Evolutionary conservation across 2,329 filamentous ascomycete species (phyloP).

Genomic region (Exophiala sp.): DNA sequence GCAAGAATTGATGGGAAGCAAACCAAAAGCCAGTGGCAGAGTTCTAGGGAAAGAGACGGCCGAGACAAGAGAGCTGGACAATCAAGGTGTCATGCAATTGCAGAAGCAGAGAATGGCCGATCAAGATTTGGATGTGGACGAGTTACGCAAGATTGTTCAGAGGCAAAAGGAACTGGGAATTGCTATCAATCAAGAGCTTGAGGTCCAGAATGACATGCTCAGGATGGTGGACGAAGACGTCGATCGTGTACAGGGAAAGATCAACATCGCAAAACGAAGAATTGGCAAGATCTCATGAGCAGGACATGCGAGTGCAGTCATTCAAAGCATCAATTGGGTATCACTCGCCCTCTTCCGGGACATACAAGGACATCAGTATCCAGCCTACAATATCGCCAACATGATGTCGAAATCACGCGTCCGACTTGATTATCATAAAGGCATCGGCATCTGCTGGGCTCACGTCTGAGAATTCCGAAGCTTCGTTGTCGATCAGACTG

Average conservation of each 20-base stretch:
- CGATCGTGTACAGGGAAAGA: constrained; percentile 45
- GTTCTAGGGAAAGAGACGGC: constrained; percentile 57
- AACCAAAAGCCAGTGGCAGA: constrained; percentile 44
- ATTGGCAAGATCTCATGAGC: constrained; percentile 45
- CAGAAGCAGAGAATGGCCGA: constrained; percentile 61
- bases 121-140: constrained; percentile 59
- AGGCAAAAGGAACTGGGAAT: constrained; percentile 61
- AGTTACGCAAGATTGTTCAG: constrained; percentile 56
- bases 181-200: constrained; percentile 60
- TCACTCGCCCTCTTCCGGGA: background rate
- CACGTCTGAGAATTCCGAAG: constrained; percentile 5
- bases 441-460: constrained; percentile 10
- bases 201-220: constrained; percentile 60
- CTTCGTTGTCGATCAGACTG: constrained; percentile 58
- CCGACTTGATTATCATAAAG: constrained; percentile 12
- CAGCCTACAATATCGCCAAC: background rate
- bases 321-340: constrained; percentile 6
- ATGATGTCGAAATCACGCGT: background rate
- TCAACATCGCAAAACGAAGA: constrained; percentile 47
- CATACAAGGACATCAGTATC: background rate
- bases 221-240: constrained; percentile 58
- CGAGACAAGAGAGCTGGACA: constrained; percentile 60
- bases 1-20: constrained; percentile 37
- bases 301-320: background rate
- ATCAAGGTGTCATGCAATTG: constrained; percentile 60